phyloP scores from a whole-genome alignment of 2,329 filamentous ascomycete species.

The Talaromyces sp. region DNA sequence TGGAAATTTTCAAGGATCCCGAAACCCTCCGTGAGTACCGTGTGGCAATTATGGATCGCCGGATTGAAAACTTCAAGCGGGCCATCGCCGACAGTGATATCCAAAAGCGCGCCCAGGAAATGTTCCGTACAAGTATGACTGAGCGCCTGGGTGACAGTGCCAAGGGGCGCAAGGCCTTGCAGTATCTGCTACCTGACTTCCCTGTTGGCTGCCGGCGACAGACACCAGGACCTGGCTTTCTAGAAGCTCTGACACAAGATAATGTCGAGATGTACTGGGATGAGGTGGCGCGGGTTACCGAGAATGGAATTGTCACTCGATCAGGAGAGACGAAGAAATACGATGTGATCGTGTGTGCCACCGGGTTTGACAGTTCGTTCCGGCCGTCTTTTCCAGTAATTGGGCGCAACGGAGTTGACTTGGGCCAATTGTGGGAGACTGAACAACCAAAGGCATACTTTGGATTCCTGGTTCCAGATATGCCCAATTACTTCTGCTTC shows the following conservation, averaged over 20 bases:
- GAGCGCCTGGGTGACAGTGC: constrained; percentile 1
- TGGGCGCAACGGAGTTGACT: constrained; percentile 31
- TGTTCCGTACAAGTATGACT: constrained; percentile 4
- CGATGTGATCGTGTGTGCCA: constrained; percentile 31
- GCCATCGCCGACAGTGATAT: constrained; percentile 5
- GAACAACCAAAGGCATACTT: constrained; percentile 39
- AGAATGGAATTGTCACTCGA: background rate
- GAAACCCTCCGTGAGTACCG: constrained; percentile 2
- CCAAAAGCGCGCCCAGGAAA: constrained; percentile 1
- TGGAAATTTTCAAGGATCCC: constrained; percentile 3
- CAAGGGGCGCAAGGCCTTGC: background rate
- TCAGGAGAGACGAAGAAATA: constrained; percentile 12
- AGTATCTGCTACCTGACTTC: constrained; percentile 2
- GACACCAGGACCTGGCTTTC: background rate
- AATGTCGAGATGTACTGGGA: background rate
- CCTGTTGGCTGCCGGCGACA: constrained; percentile 3
- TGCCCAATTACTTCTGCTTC: constrained; percentile 43
- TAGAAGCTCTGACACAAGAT: background rate
- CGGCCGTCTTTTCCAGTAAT: constrained; percentile 42
- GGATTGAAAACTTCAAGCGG: constrained; percentile 5
- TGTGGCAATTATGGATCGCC: constrained; percentile 6
- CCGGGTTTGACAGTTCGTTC: constrained; percentile 35
- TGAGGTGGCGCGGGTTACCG: background rate
- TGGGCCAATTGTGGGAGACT: constrained; percentile 42
- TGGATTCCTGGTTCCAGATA: constrained; percentile 40